Percentiles rank a stretch among this genome's conserved stretches.
phyloP scores from a whole-genome alignment of 148 eudicot species.

The Rhododendron vialii region DNA sequence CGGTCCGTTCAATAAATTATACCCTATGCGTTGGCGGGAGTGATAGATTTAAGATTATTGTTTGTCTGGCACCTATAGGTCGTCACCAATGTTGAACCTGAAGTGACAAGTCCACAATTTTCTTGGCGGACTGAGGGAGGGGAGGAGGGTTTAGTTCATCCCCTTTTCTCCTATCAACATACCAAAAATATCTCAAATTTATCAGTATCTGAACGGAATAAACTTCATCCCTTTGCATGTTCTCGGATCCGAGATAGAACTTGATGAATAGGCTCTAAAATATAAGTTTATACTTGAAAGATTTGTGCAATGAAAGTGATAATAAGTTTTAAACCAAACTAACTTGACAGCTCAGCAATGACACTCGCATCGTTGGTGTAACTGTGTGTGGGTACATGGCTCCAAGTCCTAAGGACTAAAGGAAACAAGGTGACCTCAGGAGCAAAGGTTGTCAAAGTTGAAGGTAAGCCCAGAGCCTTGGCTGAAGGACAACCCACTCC shows the following conservation, averaged over 20 bases:
- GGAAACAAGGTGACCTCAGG: background rate
- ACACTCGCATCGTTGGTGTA: background rate
- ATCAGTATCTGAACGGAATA: background rate
- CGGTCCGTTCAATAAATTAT: background rate
- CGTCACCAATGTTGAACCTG: background rate
- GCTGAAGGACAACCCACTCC: too few species aligned
- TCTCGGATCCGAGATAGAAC: background rate
- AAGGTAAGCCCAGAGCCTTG: background rate
- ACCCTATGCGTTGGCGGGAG: background rate
- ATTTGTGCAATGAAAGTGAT: background rate
- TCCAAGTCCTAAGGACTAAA: background rate
- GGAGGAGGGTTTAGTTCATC: background rate
- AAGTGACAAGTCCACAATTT: background rate
- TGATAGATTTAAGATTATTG: background rate
- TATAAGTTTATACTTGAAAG: background rate
- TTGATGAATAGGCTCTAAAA: background rate
- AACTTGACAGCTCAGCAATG: background rate
- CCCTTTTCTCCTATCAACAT: background rate
- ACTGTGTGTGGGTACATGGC: background rate
- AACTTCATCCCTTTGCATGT: background rate
- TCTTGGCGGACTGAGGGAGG: background rate
- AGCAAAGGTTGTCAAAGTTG: background rate
- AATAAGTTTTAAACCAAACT: background rate
- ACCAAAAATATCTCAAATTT: background rate
- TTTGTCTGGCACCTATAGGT: background rate